Conservation (phyloP, 495 filamentous ascomycete species). For the Sordaria brevicollis region DNA sequence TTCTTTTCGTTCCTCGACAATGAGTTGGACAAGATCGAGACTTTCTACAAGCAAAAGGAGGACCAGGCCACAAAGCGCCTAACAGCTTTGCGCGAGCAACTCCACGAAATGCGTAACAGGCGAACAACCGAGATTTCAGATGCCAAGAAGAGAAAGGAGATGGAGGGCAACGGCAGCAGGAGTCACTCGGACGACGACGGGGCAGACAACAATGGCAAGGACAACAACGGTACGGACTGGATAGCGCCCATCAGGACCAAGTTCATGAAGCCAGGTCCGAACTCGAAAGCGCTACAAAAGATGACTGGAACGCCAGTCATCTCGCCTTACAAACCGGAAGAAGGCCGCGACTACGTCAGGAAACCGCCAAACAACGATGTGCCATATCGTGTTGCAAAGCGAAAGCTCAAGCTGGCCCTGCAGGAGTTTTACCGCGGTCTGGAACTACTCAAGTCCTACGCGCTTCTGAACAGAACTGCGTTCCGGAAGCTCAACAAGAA, state of each 20-base stretch:
- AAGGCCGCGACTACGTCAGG: constrained; percentile 52
- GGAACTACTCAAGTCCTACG: constrained; percentile 85
- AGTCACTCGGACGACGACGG: constrained; percentile 4
- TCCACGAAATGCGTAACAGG: constrained; percentile 79
- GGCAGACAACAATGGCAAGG: constrained; percentile 9
- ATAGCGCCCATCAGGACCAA: constrained; percentile 32
- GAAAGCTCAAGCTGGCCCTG: constrained; percentile 79
- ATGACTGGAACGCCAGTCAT: constrained; percentile 32
- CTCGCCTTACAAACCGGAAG: constrained; percentile 24
- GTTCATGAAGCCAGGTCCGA: constrained; percentile 34
- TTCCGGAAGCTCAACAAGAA: constrained; percentile 99
- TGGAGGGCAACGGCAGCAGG: constrained; percentile 2
- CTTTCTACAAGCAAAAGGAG: constrained; percentile 76
- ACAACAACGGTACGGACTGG: constrained; percentile 19
- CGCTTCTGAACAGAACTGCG: constrained; percentile 77
- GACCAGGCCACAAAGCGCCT: constrained; percentile 64
- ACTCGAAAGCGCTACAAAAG: constrained; percentile 33
- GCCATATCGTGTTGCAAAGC: constrained; percentile 73
- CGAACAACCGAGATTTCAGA: constrained; percentile 60
- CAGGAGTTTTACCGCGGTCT: constrained; percentile 89
- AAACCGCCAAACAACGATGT: constrained; percentile 48
- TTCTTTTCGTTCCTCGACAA: constrained; percentile 71
- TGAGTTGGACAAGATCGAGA: constrained; percentile 76
- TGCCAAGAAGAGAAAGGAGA: constrained; percentile 20
- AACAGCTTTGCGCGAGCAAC: constrained; percentile 59